Percentiles rank a stretch among this genome's conserved stretches.
Conservation (phyloP, 2,329 filamentous ascomycete species). For the Plectosphaerella sp. region DNA sequence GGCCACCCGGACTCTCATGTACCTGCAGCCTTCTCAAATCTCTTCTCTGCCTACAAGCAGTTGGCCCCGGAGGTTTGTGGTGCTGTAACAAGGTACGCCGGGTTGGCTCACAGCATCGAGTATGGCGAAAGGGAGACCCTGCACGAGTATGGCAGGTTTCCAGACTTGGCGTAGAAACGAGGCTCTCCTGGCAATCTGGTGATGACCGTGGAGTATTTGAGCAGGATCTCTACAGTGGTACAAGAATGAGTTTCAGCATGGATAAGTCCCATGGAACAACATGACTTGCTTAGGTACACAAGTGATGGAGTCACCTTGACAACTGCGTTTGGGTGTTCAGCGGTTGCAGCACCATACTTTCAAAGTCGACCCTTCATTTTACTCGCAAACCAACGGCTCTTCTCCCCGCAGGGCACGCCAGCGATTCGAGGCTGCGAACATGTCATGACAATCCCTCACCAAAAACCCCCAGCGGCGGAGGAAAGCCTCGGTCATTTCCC, state of each 20-base stretch:
- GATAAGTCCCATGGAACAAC: too few species aligned
- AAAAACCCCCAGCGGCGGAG: conserved; percentile 31
- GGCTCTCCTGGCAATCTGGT: too few species aligned
- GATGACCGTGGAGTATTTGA: too few species aligned
- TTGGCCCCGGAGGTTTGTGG: background rate
- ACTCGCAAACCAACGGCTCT: conserved; percentile 13
- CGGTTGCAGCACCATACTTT: too few species aligned
- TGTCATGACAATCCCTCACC: conserved; percentile 28
- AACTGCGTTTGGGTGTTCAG: too few species aligned
- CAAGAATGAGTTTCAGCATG: too few species aligned
- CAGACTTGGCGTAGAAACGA: background rate
- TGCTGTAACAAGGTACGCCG: conserved; percentile 13
- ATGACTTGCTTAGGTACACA: too few species aligned
- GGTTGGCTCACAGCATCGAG: conserved; percentile 16
- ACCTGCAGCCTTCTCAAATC: too few species aligned
- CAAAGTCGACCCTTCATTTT: background rate
- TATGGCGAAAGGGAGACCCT: conserved; percentile 15
- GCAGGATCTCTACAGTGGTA: too few species aligned
- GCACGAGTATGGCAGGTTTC: background rate
- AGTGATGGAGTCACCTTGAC: too few species aligned
- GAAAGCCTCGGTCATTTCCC: conserved; percentile 37
- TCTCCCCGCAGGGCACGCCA: conserved; percentile 27
- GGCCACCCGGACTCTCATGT: too few species aligned
- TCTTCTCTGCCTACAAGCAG: too few species aligned
- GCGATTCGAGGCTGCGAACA: conserved; percentile 31